Base-by-base conservation (phyloP, 257 asterid genomes). In the Eucommia ulmoides region DNA sequence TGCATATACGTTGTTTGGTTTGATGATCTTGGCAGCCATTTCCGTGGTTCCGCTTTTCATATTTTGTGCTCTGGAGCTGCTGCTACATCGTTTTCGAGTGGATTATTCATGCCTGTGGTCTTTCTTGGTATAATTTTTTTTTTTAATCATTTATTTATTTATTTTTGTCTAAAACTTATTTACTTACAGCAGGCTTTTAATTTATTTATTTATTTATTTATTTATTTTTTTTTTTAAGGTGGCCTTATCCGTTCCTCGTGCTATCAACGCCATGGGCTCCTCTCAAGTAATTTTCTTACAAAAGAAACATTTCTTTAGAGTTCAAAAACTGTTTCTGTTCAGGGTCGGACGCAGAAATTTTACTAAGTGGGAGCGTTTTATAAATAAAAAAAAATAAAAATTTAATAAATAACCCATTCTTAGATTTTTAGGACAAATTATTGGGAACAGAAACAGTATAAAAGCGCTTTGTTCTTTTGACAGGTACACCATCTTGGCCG, bases 171-270 rank as follows among this genome's bases (percentile, higher is more conserved):
- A 4, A 12, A 12, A 26, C 38, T 26, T 4, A 26, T 26, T 4
- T 26, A 26, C n/a, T n/a, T n/a, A n/a, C n/a, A n/a, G n/a, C n/a
- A 10, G 44, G 11, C 44, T 35, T 15, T 10, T 2, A 35, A 10
- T 35, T 35, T 35, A 17, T 3, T 35, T 35, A 3, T 4, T 10
- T 1, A 35, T 10, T 17, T 9, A 35, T 35, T 35, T 26, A 4
- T 35, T 0, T 17, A 10, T 35, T 10, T 35, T 35, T 17, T 10
- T 0, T n/a, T 17, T 62, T 70, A 79, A 88, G 95, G 97, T 88
- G 97, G 97, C 95, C 97, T n/a, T 84, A 88, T 65, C 97, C 97
- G 51, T 88, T 88, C 75, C 83, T 88, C 41, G 93, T 81, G 26
- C 97, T 84, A 49, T 62, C 78, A 29, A 74, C 88, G 59, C 75